phyloP scores from a whole-genome alignment of 2,329 filamentous ascomycete genomes.

The Sporothrix pseudoabietina region DNA sequence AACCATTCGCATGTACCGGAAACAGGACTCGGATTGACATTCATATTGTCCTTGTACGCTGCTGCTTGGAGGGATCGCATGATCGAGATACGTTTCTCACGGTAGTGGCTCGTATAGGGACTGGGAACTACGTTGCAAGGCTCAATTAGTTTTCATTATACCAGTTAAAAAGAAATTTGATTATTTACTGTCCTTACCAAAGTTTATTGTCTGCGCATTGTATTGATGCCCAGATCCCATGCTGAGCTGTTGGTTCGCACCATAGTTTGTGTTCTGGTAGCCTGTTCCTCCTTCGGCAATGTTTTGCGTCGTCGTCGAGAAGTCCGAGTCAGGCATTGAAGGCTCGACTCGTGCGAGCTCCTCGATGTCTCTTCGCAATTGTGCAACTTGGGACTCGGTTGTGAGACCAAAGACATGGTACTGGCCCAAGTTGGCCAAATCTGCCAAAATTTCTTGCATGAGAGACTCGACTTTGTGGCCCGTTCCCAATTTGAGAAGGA shows the following conservation, averaged over 20 bases:
- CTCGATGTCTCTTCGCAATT: background rate
- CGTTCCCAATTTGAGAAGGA: background rate
- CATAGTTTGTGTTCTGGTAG: background rate
- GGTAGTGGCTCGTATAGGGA: too few species aligned
- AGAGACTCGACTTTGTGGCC: background rate
- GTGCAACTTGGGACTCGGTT: background rate
- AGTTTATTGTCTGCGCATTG: background rate
- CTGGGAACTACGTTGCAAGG: background rate
- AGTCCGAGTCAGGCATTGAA: background rate
- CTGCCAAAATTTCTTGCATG: background rate
- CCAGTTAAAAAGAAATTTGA: background rate
- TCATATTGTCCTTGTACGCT: background rate
- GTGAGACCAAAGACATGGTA: background rate
- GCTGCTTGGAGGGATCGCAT: background rate
- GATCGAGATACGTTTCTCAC: background rate
- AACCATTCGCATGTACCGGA: constrained; percentile 2
- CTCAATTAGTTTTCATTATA: background rate
- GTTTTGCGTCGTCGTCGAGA: background rate
- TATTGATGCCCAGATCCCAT: background rate
- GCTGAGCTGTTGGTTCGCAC: background rate
- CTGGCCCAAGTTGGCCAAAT: background rate
- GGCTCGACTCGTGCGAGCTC: background rate
- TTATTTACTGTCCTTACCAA: background rate
- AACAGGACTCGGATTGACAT: background rate
- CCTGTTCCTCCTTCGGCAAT: background rate